Conservation (phyloP, 768 basidiomycete genomes). For the Suillus occidentalis region DNA sequence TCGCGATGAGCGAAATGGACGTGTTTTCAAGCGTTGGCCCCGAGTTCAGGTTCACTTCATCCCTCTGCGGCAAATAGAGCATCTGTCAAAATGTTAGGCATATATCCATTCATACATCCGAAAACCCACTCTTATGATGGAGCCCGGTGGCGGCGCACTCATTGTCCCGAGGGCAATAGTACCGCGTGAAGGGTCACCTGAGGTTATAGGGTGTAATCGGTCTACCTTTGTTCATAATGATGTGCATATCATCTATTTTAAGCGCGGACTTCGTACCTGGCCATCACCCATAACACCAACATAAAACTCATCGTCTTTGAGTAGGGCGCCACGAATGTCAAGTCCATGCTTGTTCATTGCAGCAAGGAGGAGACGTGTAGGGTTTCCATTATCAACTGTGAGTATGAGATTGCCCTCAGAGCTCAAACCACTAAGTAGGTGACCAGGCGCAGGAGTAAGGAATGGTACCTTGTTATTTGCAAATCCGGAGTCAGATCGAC, state of each 20-base stretch:
- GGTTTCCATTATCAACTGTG: constrained; percentile 54
- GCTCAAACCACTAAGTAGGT: constrained; percentile 32
- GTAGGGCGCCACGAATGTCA: constrained; percentile 19
- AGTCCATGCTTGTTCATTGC: constrained; percentile 46
- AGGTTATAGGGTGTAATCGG: constrained; percentile 57
- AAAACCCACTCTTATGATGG: constrained; percentile 48
- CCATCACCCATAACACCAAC: constrained; percentile 40
- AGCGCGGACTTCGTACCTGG: constrained; percentile 15
- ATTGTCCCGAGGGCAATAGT: constrained; percentile 59
- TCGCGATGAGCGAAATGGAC: constrained; percentile 24
- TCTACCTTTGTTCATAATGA: not conserved
- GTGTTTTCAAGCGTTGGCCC: constrained; percentile 4
- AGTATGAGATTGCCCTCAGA: constrained; percentile 75
- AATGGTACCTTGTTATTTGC: constrained; percentile 52
- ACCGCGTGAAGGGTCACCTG: constrained; percentile 73
- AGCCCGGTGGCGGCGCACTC: constrained; percentile 50
- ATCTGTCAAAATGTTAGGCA: constrained; percentile 33
- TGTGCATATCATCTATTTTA: not conserved
- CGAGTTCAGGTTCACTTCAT: constrained; percentile 4
- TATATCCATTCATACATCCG: not conserved
- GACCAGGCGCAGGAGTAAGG: not conserved
- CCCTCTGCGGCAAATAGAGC: constrained; percentile 37
- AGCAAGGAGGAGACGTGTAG: constrained; percentile 57
- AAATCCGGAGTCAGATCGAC: constrained; percentile 43
- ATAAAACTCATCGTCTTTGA: constrained; percentile 61